phyloP scores from a whole-genome alignment of 2,329 filamentous ascomycete genomes.

The Colletotrichum sp. region DNA sequence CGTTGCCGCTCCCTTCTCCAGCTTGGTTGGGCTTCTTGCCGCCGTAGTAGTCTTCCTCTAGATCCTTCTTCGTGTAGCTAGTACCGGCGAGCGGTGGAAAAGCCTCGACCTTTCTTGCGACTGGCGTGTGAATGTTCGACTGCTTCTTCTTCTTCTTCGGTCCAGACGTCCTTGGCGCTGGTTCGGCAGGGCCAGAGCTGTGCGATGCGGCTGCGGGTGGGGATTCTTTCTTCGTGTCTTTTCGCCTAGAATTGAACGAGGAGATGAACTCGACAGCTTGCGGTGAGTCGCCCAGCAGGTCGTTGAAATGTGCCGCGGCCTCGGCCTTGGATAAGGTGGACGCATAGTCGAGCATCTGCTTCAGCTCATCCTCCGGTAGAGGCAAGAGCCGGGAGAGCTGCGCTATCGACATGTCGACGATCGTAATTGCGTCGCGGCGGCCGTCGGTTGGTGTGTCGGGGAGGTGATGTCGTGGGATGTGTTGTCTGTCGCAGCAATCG shows the following conservation, averaged over 20 bases:
- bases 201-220: conserved; percentile 15
- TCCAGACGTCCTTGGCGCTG: conserved; percentile 52
- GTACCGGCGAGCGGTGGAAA: conserved; percentile 67
- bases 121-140: conserved; percentile 65
- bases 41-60: conserved; percentile 79
- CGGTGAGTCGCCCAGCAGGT: conserved; percentile 85
- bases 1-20: conserved; percentile 36
- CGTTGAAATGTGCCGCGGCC: conserved; percentile 84
- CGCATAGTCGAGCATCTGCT: conserved; percentile 85
- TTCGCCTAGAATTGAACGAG: conserved; percentile 75
- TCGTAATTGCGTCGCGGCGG: background rate
- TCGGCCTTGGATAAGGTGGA: conserved; percentile 76
- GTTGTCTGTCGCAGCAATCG: background rate
- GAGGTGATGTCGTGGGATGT: background rate
- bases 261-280: conserved; percentile 79
- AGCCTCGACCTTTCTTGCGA: conserved; percentile 67
- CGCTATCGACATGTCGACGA: conserved; percentile 55
- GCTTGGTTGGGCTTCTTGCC: conserved; percentile 50
- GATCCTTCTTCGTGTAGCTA: conserved; percentile 76
- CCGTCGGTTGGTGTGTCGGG: background rate
- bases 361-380: conserved; percentile 82
- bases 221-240: conserved; percentile 39
- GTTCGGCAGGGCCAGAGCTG: conserved; percentile 31
- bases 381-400: conserved; percentile 83
- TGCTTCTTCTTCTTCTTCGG: conserved; percentile 62